Percentiles rank a stretch among this genome's conserved stretches.
Conservation (phyloP, 352 stramenopile genomes). For the Phytophthora boehmeriae region DNA sequence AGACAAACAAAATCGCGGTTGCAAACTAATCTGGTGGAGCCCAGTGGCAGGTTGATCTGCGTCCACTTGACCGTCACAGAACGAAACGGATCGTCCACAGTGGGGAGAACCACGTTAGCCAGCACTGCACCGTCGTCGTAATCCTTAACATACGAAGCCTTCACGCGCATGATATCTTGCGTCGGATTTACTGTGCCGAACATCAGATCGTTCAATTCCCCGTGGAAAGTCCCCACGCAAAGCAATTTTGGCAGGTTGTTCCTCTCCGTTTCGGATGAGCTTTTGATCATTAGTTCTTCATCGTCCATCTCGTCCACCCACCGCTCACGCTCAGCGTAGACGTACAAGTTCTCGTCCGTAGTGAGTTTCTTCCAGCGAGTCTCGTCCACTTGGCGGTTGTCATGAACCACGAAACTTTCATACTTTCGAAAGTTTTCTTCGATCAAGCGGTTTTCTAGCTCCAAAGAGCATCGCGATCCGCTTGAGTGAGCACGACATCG, state of each 20-base stretch:
- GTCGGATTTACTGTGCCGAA: constrained; percentile 53
- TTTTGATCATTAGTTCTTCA: constrained; percentile 9
- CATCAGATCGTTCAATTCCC: constrained; percentile 65
- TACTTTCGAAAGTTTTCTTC: constrained; percentile 17
- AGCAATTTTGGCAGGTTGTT: constrained; percentile 48
- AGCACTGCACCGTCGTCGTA: constrained; percentile 51
- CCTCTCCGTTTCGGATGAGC: constrained; percentile 12
- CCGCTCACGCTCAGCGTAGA: constrained; percentile 27
- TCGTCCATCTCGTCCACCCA: constrained; percentile 11
- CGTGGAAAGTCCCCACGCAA: constrained; percentile 46
- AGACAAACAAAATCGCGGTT: constrained; percentile 64
- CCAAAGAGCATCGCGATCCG: constrained; percentile 15
- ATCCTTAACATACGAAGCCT: constrained; percentile 51
- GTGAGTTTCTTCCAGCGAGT: constrained; percentile 21
- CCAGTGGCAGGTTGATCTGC: constrained; percentile 37
- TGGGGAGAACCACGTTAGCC: constrained; percentile 40
- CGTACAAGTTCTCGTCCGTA: constrained; percentile 13
- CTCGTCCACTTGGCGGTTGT: constrained; percentile 12
- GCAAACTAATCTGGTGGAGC: constrained; percentile 42
- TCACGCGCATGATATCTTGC: constrained; percentile 52
- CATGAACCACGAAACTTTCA: constrained; percentile 10
- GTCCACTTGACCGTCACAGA: constrained; percentile 55
- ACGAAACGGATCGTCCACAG: constrained; percentile 38
- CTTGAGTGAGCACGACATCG: constrained; percentile 5
- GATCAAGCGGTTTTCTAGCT: constrained; percentile 5